phyloP scores from a whole-genome alignment of 345 rosid species.

The Turnera subulata region DNA sequence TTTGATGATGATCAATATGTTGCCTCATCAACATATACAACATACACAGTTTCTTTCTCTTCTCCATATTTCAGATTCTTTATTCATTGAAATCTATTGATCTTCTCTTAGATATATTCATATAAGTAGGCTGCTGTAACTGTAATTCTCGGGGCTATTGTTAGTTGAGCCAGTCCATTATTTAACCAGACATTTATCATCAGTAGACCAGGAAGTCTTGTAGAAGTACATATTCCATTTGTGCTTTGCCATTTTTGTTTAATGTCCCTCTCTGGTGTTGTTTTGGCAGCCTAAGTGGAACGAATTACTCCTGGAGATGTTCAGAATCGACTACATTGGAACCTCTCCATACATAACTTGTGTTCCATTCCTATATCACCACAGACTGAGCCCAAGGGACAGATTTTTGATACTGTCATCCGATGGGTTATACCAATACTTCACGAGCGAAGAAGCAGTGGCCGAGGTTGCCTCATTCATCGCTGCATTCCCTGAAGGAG shows the following conservation, averaged over 20 bases:
- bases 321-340: constrained; percentile 26
- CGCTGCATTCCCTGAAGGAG: constrained; percentile 22
- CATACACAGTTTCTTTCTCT: no score
- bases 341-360: constrained; percentile 25
- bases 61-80: no score
- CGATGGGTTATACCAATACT: constrained; percentile 31
- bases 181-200: neutral
- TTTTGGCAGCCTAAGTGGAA: constrained; percentile 32
- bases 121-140: no score
- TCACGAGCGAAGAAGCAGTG: constrained; percentile 26
- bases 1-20: no score
- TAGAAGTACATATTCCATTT: no score
- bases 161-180: neutral
- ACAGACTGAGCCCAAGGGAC: constrained; percentile 21
- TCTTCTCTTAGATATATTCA: no score
- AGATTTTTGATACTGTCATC: constrained; percentile 29
- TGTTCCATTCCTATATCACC: constrained; percentile 23
- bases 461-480: constrained; percentile 16
- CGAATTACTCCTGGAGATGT: constrained; percentile 26
- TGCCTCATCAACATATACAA: no score
- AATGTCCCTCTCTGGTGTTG: neutral
- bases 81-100: no score
- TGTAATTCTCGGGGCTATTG: no score
- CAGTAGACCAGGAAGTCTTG: neutral
- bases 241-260: neutral